A percentile compares a stretch with the other conserved stretches of the same genome.
Evolutionary conservation across 2,329 filamentous ascomycete genomes (phyloP).

Genomic region (Penicillium olsonii): DNA sequence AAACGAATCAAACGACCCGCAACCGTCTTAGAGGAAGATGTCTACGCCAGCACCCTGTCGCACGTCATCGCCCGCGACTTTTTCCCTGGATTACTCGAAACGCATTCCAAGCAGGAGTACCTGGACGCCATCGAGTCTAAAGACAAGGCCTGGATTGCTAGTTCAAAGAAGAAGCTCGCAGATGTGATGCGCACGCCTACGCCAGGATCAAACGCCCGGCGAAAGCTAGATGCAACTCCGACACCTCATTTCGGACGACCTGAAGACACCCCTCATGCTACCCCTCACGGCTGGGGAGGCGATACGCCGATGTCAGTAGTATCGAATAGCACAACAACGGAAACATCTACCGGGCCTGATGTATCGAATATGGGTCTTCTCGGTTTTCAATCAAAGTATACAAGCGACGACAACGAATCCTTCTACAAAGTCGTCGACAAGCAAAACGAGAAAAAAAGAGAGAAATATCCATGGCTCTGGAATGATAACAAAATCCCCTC

Average conservation of each 20-base stretch:
- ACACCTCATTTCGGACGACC: constrained; percentile 53
- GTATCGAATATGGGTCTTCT: constrained; percentile 74
- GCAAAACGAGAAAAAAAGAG: constrained; percentile 79
- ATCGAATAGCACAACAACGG: constrained; percentile 34
- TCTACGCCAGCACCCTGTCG: constrained; percentile 85
- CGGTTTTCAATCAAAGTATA: constrained; percentile 89
- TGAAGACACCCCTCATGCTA: constrained; percentile 40
- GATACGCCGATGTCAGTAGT: constrained; percentile 70
- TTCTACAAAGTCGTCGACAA: constrained; percentile 91
- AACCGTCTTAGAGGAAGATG: constrained; percentile 87
- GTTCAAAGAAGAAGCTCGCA: constrained; percentile 69
- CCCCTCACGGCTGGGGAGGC: constrained; percentile 58
- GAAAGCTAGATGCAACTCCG: constrained; percentile 20
- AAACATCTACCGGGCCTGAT: constrained; percentile 57
- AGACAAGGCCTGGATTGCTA: constrained; percentile 81
- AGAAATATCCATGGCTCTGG: constrained; percentile 90
- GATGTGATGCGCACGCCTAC: constrained; percentile 82
- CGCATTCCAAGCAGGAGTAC: constrained; percentile 86
- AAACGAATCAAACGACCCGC: constrained; percentile 92
- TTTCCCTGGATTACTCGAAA: constrained; percentile 87
- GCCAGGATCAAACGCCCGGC: constrained; percentile 52
- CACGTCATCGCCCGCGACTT: constrained; percentile 96
- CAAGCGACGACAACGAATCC: constrained; percentile 95
- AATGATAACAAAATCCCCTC: constrained; percentile 77
- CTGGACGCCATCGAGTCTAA: constrained; percentile 86